A percentile compares a stretch with the other conserved stretches of the same genome.
phyloP scores from a whole-genome alignment of 1,139 yeast genomes.

The Pichia sp. region DNA sequence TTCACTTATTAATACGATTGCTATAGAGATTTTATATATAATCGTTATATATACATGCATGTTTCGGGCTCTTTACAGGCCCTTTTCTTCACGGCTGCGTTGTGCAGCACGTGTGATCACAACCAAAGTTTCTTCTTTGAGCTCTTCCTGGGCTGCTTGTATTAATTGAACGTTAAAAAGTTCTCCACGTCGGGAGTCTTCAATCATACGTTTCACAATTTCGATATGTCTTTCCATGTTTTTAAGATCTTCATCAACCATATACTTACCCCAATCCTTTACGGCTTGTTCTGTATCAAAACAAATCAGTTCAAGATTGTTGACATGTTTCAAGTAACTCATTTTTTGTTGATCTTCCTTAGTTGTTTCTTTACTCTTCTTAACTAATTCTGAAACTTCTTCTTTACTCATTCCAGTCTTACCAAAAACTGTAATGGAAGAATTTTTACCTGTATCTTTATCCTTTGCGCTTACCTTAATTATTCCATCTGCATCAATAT shows the following conservation, averaged over 20 bases:
- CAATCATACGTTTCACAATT: conserved; percentile 39
- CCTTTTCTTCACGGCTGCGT: conserved; percentile 5
- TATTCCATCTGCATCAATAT: conserved; percentile 79
- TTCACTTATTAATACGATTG: too few relatives aligned
- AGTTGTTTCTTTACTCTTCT: conserved; percentile 42
- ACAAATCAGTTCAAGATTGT: conserved; percentile 29
- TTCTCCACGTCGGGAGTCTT: conserved; percentile 41
- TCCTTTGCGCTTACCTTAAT: conserved; percentile 70
- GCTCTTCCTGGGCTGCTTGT: conserved; percentile 31
- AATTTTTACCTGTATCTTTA: conserved; percentile 47
- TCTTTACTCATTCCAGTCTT: conserved; percentile 62
- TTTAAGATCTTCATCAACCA: conserved; percentile 33
- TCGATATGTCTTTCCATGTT: conserved; percentile 33
- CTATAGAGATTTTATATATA: too few relatives aligned
- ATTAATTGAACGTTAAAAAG: conserved; percentile 25
- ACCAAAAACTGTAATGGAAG: conserved; percentile 65
- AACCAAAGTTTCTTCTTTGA: conserved; percentile 25
- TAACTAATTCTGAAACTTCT: conserved; percentile 52
- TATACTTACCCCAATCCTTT: conserved; percentile 19
- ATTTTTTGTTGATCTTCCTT: conserved; percentile 40
- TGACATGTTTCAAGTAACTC: conserved; percentile 30
- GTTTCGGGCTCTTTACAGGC: too few relatives aligned
- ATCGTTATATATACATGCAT: too few relatives aligned
- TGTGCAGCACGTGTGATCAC: conserved; percentile 27
- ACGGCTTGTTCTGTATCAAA: conserved; percentile 32